Evolutionary conservation across 2,329 filamentous ascomycete species (phyloP), one percentile per base, ranked within the genome.

Genomic region (Cladosporium colombiae): DNA sequence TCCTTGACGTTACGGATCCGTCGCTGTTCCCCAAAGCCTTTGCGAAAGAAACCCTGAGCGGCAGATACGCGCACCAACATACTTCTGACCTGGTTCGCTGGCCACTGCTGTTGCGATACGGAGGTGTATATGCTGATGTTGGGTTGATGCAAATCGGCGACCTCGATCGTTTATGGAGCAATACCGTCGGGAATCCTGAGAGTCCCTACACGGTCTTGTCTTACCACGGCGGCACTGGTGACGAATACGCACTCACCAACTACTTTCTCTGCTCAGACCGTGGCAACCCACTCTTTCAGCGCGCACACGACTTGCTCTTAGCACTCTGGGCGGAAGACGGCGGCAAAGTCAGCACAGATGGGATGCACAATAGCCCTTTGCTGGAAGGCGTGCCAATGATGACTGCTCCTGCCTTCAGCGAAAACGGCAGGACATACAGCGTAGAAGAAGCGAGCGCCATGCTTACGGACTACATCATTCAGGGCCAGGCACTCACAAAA

Each of bases 71-170:
- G 3, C n/a, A 7, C 5, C 40, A 46, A 13, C 40, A 46, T 21
- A 21, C n/a, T 6, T 46, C 40, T 0, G 86, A 88, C 66, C 81
- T 88, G 1, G 83, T 88, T 3, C 82, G 85, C 0, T 86, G 79
- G 69, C 85, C 86, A 2, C 76, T 87, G 14, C 74, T 88, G n/a
- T 77, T 86, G 13, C 80, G 76, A 64, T 85, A 87, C 68, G 85
- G 86, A 56, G 86, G 85, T 31, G 79, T 87, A 0, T 88, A 87
- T 69, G 81, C 84, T 0, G 85, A 88, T 68, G 85, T 85, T 0
- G 85, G 85, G 0, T 72, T 86, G 68, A 78, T 87, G 67, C 82
- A 84, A 66, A 86, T 88, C 66, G 85, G 85, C 7, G 84, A 87
- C 73, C 68, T 88, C 2, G 81, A 88, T 70, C 71, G 76, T 4